A percentile compares a stretch with the other conserved stretches of the same genome.
phyloP scores from a whole-genome alignment of 306 rosid genomes.

The Lathyrus tuberosus region DNA sequence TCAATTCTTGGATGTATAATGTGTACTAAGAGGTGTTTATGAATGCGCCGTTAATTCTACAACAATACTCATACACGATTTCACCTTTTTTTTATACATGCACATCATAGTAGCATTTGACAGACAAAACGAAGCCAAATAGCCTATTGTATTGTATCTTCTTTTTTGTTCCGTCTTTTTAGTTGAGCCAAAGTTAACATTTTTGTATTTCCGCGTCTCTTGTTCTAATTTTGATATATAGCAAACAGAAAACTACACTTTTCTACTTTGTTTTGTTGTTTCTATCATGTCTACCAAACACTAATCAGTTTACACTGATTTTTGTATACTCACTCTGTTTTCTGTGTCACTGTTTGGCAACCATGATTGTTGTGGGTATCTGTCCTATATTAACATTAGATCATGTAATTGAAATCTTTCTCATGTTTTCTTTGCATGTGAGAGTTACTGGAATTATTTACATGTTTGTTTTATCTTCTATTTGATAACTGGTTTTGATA shows the following conservation, averaged over 20 bases:
- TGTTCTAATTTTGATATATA: not conserved
- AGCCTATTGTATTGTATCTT: not conserved
- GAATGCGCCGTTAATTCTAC: not conserved
- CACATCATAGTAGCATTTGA: not conserved
- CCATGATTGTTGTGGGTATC: constrained; percentile 7
- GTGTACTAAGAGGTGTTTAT: not conserved
- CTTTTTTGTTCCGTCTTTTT: not conserved
- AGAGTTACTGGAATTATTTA: not conserved
- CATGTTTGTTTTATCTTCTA: not conserved
- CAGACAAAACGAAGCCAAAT: not conserved
- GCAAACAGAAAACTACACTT: not conserved
- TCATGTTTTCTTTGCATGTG: not conserved
- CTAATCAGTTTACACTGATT: not conserved
- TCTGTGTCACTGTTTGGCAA: not conserved
- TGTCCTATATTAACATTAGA: not conserved
- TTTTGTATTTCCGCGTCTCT: not conserved
- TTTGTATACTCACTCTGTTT: constrained; percentile 23
- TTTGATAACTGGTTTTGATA: constrained; percentile 6
- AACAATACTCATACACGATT: not conserved
- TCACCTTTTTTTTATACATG: not conserved
- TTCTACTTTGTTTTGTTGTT: not conserved
- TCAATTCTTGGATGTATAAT: constrained; percentile 1
- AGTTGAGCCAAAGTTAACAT: not conserved
- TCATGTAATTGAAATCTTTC: constrained; percentile 14
- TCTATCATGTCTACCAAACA: not conserved